Base-by-base conservation (phyloP, 257 asterid genomes). In the Capsicum rhomboideum region DNA sequence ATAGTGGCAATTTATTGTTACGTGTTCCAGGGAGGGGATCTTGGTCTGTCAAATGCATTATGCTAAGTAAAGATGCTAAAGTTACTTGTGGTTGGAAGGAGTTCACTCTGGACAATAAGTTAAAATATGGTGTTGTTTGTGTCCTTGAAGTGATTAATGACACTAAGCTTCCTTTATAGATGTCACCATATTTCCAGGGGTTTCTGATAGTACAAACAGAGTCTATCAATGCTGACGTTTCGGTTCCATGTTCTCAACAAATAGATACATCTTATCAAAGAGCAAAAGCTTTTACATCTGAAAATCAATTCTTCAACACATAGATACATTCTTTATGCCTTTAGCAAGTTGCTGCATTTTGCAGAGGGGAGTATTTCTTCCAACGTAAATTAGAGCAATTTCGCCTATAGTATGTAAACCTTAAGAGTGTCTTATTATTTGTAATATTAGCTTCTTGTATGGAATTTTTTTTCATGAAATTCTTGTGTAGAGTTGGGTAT, bases 261-360 rank as follows among this genome's bases (percentile, higher is more conserved):
- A 55, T 29, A 29, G 31, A 37, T 37, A 1, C 12, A n/a, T 77
- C 80, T 4, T 82, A 75, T 80, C 75, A 49, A 85, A 64, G n/a
- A 61, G 86, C 90, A 31, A 50, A 23, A 34, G 56, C 72, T 50
- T 87, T 71, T 58, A 31, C 20, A 5, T 79, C 74, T 13, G 26
- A 82, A 4, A 49, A 59, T 26, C 80, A 80, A 29, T 84, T 83
- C 58, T 86, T 85, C 79, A 64, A 64, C 42, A 64, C 42, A 28
- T 6, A 64, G 42, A 28, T 64, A 37, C n/a, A 6, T 64, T 64
- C 71, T 6, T 8, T 26, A 9, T 44, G 8, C 74, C 50, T 40
- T 50, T 49, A 17, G 71, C 8, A 59, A 23, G 23, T 75, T 75
- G 26, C 23, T 50, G 46, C 8, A 8, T 71, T 52, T 49, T 0